Evolutionary conservation across 2,329 filamentous ascomycete genomes (phyloP), one percentile per base, ranked within the genome.

Genomic region (Westerdykella ornata): DNA sequence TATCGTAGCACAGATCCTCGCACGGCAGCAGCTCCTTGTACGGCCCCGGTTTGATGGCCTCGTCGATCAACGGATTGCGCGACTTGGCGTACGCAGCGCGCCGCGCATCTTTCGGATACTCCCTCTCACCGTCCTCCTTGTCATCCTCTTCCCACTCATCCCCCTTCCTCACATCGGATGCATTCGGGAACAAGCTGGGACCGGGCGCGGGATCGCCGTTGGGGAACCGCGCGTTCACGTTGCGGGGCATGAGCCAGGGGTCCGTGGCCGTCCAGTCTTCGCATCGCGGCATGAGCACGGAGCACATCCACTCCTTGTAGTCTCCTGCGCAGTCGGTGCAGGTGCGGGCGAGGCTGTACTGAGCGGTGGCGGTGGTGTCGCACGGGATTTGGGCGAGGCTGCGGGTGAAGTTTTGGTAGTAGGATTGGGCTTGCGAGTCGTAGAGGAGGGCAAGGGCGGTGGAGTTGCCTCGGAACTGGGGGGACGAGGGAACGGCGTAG

Each of bases 291-390:
- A 98, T 92, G 13, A 81, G 84, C 19, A 97, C 88, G 17, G 87
- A 85, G 70, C 92, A 98, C 15, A 98, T 81, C 92, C 92, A 98
- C 57, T 81, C 74, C 65, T 94, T 96, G 75, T 98, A 98, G 7
- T 88, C 87, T 1, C 62, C 58, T 13, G 73, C 78, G 67, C 92
- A 98, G 64, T 94, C 77, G 33, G 71, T 66, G 71, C 92, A 98
- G 52, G 68, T 78, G 32, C 81, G 78, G 1, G 80, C 84, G 12
- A 97, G 79, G 1, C 88, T 95, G 68, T 94, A 98, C 49, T 78
- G 77, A 12, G 85, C 80, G 26, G 82, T 81, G 1, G 77, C 68
- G 0, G 77, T 77, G 2, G 87, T 83, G 54, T 95, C 82, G 72
- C 92, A 98, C 12, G 86, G 81, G 17, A 94, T 78, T 60, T 96